Conservation (phyloP, 305 asterid species). For the Fraxinus paxiana region DNA sequence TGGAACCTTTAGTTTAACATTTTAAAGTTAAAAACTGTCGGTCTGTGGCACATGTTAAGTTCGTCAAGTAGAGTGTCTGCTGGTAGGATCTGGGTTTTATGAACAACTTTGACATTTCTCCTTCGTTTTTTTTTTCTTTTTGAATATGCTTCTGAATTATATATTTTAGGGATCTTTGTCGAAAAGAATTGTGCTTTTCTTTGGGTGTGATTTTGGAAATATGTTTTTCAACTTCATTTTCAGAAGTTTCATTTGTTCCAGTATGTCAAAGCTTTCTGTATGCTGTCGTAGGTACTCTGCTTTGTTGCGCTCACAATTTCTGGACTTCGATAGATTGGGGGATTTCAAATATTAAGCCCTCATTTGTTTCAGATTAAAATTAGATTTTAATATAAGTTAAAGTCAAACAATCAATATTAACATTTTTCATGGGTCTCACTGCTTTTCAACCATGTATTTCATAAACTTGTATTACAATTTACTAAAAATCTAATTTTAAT, state of each 20-base stretch:
- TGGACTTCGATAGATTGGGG: not conserved
- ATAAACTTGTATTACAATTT: too few relatives aligned
- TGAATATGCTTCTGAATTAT: slow-evolving; percentile 12
- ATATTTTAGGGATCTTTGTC: slow-evolving; percentile 12
- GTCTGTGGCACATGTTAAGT: slow-evolving; percentile 15
- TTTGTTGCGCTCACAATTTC: not conserved
- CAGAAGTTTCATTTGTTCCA: not conserved
- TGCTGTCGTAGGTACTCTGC: not conserved
- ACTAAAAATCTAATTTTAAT: too few relatives aligned
- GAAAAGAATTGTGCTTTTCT: slow-evolving; percentile 11
- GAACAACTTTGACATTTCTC: not conserved
- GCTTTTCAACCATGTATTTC: too few relatives aligned
- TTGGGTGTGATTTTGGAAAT: slow-evolving; percentile 14
- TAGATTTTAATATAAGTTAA: too few relatives aligned
- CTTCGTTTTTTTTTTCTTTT: not conserved
- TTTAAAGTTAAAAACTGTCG: slow-evolving; percentile 16
- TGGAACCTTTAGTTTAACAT: slow-evolving; percentile 18
- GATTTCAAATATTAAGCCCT: too few relatives aligned
- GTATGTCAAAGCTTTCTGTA: not conserved
- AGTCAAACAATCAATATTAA: too few relatives aligned
- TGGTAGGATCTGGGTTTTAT: slow-evolving; percentile 13
- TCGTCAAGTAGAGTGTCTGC: slow-evolving; percentile 17
- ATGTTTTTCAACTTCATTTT: not conserved
- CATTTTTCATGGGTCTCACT: too few relatives aligned
- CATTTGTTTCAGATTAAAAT: too few relatives aligned